A percentile compares a stretch with the other conserved stretches of the same genome.
These are phyloP conservation scores for Alternaria sp. DNA, from an alignment of 2,329 filamentous ascomycete genomes.

Conservation along the genomic window DNA sequence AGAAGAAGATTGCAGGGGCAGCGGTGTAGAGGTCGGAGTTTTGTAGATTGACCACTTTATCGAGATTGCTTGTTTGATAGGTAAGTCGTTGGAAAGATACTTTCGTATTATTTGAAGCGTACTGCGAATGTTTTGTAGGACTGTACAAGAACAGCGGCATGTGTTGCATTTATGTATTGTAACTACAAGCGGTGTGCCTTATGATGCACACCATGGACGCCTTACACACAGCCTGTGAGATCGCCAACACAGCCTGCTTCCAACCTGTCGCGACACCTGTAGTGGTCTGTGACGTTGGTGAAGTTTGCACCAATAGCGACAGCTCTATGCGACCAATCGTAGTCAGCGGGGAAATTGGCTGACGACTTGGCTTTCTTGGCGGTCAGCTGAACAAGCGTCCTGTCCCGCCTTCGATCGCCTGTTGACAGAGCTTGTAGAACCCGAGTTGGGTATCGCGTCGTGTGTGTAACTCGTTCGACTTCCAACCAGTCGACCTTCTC, in stretches of 20 bases:
- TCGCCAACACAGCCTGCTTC: slow-evolving; percentile 29
- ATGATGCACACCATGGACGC: background rate
- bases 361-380: slow-evolving; percentile 28
- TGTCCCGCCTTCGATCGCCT: background rate
- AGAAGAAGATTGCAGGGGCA: background rate
- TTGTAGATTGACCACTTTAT: background rate
- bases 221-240: slow-evolving; percentile 23
- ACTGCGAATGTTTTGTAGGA: background rate
- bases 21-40: background rate
- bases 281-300: slow-evolving; percentile 22
- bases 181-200: background rate
- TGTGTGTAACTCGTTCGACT: background rate
- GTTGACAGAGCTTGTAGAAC: background rate
- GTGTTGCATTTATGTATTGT: background rate
- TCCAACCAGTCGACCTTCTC: background rate
- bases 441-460: background rate
- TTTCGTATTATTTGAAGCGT: background rate
- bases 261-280: slow-evolving; percentile 1
- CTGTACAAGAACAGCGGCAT: background rate
- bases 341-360: slow-evolving; percentile 16
- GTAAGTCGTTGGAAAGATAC: background rate
- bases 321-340: slow-evolving; percentile 15
- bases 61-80: background rate
- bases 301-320: background rate
- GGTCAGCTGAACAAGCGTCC: slow-evolving; percentile 2